Evolutionary conservation across 106 monocot genomes (phyloP).

Genomic region (Apostasia ramifera): DNA sequence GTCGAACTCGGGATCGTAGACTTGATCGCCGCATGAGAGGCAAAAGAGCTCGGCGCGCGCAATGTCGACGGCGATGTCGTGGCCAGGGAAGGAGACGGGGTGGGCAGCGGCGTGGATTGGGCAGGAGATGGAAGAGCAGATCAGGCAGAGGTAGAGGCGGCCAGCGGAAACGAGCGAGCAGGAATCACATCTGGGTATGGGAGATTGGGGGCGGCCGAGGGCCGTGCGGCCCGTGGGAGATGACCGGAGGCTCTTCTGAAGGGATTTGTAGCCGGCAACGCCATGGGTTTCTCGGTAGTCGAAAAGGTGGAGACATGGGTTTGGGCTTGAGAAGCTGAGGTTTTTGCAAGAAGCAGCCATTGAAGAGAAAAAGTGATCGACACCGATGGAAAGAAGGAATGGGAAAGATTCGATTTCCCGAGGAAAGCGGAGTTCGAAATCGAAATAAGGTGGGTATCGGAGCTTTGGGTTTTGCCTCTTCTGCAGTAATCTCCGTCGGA

Average conservation of each 20-base stretch:
- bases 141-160: conserved; percentile 41
- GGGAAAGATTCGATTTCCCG: too few species aligned
- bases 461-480: too few species aligned
- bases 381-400: too few species aligned
- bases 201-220: conserved; percentile 4
- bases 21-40: conserved; percentile 48
- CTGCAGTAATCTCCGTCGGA: too few species aligned
- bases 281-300: conserved; percentile 31
- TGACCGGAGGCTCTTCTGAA: conserved; percentile 14
- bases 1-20: conserved; percentile 58
- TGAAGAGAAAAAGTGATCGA: too few species aligned
- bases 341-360: not conserved
- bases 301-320: conserved; percentile 43
- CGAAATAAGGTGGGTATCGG: too few species aligned
- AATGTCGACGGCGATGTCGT: conserved; percentile 50
- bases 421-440: too few species aligned
- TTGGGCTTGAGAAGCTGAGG: conserved; percentile 6
- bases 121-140: conserved; percentile 37
- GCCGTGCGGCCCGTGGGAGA: conserved; percentile 12
- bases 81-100: conserved; percentile 13
- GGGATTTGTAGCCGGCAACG: conserved; percentile 20
- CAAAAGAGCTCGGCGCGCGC: conserved; percentile 66
- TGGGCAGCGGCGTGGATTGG: conserved; percentile 30
- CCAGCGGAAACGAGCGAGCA: conserved; percentile 8
- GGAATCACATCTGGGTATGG: conserved; percentile 18